These are phyloP conservation scores for Arachis stenosperma DNA, from an alignment of 306 rosid genomes.

Conservation along the genomic window DNA sequence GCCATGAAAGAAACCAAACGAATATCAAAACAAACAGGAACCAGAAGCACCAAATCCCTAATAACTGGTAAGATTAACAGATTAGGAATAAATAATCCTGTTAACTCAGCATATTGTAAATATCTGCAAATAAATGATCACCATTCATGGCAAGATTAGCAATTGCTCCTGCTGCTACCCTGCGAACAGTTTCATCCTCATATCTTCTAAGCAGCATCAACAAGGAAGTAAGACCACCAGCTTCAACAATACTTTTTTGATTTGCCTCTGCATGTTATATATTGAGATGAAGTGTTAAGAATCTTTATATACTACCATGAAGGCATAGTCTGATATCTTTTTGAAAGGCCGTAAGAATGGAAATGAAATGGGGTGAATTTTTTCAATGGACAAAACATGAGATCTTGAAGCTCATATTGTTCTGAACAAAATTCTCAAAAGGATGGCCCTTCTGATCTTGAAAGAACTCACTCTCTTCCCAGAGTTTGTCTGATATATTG, in stretches of 20 bases:
- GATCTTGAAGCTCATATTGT: background rate
- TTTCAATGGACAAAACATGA: no score
- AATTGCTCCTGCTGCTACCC: constrained; percentile 92
- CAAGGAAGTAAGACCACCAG: constrained; percentile 84
- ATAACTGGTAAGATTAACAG: constrained; percentile 17
- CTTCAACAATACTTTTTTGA: constrained; percentile 78
- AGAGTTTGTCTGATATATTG: background rate
- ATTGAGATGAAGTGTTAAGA: constrained; percentile 29
- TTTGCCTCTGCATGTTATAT: constrained; percentile 61
- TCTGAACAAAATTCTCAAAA: constrained; percentile 2
- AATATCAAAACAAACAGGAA: constrained; percentile 17
- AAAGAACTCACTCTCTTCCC: background rate
- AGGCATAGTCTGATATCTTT: background rate
- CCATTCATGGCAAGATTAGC: constrained; percentile 94
- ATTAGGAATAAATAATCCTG: constrained; percentile 6
- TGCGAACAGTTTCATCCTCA: constrained; percentile 80
- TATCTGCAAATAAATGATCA: constrained; percentile 30
- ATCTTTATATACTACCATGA: constrained; percentile 1
- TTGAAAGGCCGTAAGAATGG: background rate
- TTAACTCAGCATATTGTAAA: background rate
- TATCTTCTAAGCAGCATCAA: constrained; percentile 81
- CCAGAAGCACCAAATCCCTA: background rate
- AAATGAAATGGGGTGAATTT: background rate
- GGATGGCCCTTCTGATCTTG: background rate
- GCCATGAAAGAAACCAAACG: constrained; percentile 36